Base-by-base conservation (phyloP, 192 early-diverging fungal species). In the Jimgerdemannia flammicorona region DNA sequence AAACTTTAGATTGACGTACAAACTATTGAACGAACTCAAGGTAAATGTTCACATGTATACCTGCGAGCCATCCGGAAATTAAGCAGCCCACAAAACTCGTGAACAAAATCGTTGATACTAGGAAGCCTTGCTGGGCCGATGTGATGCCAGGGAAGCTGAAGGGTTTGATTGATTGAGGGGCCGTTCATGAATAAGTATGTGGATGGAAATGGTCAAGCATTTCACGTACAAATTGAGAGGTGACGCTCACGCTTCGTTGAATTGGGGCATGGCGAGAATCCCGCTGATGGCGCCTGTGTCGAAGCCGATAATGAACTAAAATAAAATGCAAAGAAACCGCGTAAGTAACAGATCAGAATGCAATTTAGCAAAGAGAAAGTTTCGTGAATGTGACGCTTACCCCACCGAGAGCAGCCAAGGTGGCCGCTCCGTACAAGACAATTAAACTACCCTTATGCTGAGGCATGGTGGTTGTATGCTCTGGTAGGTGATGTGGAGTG, bases 201-300 rank as follows among this genome's bases (percentile, higher is more conserved):
- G 29, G 29, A 29, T 29, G 29, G 29, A 29, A 29, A 29, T 29
- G 29, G 29, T 29, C 29, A 29, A 29, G 29, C 49, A 59, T 59
- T 59, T 59, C 14, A 59, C 14, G 14, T 10, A 59, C 14, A 6
- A 14, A 59, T 59, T 59, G 14, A 59, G 49, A 59, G 6, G 49
- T 59, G 49, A 14, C 8, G 14, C 49, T 59, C 49, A 78, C 59
- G 68, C 64, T 14, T 17, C 11, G 4, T 65, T 69, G 42, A 78
- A 78, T 29, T 69, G 63, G 29, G 72, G 54, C 63, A 78, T 74
- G 29, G 77, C 72, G 4, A 78, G 40, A 43, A 78, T 74, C 43
- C 77, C 73, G 43, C 72, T 74, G 18, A 78, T 78, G 43, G 77
- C 73, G 41, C 77, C 67, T 41, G 67, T 75, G 40, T 75, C 74